Conservation (phyloP, 73 alveolate genomes). For the Paramecium bursaria region DNA sequence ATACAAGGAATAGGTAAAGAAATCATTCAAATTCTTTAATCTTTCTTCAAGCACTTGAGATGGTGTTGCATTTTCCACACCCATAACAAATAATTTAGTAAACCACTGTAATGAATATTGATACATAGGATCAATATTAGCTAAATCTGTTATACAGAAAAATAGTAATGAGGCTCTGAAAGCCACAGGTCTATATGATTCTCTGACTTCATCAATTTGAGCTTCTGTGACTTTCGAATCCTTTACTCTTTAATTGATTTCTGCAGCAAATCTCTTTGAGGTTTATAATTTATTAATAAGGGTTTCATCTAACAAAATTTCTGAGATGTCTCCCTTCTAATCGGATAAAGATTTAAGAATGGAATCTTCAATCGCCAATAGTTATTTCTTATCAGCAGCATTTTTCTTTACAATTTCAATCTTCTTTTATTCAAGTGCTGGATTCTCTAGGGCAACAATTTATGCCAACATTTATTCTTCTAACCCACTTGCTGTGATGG, state of each 20-base stretch:
- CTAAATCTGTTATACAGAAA: slow-evolving; percentile 98
- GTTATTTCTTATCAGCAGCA: slow-evolving; percentile 83
- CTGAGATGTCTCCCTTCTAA: slow-evolving; percentile 92
- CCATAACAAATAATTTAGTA: slow-evolving; percentile 86
- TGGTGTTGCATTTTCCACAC: slow-evolving; percentile 87
- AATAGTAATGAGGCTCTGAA: slow-evolving; percentile 98
- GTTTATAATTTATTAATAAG: slow-evolving; percentile 91
- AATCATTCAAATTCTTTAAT: slow-evolving; percentile 88
- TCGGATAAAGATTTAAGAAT: slow-evolving; percentile 94
- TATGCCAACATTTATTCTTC: slow-evolving; percentile 99
- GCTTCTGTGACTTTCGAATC: slow-evolving; percentile 97
- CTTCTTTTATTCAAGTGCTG: slow-evolving; percentile 86
- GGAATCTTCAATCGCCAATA: slow-evolving; percentile 97
- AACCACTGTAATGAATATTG: slow-evolving; percentile 96
- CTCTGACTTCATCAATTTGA: slow-evolving; percentile 96
- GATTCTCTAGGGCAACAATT: slow-evolving; percentile 97
- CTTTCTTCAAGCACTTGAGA: slow-evolving; percentile 88
- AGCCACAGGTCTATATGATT: slow-evolving; percentile 98
- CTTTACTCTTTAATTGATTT: slow-evolving; percentile 92
- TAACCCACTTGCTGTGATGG: slow-evolving; percentile 99
- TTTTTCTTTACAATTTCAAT: slow-evolving; percentile 78
- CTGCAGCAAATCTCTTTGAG: slow-evolving; percentile 94
- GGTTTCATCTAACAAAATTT: slow-evolving; percentile 91
- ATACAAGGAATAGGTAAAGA: slow-evolving; percentile 96
- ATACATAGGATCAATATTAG: slow-evolving; percentile 98